Base-by-base conservation (phyloP, 2,329 filamentous ascomycete species). In the Neoascochyta sp. region DNA sequence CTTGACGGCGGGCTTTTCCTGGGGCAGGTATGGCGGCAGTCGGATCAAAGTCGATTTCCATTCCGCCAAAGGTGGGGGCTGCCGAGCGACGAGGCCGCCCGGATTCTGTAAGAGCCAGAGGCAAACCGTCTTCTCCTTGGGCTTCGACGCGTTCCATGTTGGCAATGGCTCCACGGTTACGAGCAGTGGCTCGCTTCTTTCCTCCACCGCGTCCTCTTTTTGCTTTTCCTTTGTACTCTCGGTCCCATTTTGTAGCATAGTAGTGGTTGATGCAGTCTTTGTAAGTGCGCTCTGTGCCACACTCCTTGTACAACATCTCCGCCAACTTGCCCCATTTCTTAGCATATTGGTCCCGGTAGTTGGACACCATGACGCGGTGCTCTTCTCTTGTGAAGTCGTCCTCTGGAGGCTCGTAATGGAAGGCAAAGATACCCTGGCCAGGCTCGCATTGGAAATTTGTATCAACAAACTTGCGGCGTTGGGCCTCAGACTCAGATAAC, bases 291-390 rank as follows among this genome's bases (percentile, higher is more conserved):
- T 74, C 71, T 1, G 75, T 74, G 5, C 57, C 57, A 22, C 53
- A 52, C 27, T 62, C 54, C 36, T 61, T 60, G 32, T 58, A 52
- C 11, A 90, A 65, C 14, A 73, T 71, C 36, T 83, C 78, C 4
- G 85, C 82, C 35, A 92, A 80, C 47, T 78, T 80, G 34, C 83
- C 83, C 83, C 84, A 92, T 52, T 88, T 84, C 69, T 92, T 92
- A 0, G 84, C 83, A 35, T 75, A 76, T 23, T 62, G 55, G 39
- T 86, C 81, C 28, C 85, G 71, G 51, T 87, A 90, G 8, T 78
- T 74, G 46, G 82, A 80, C 45, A 88, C 82, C 54, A 92, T 88
- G 16, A 75, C 69, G 24, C 76, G 73, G 20, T 76, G 71, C 58
- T 92, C 86, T 41, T 83, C 76, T 11, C 76, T 70, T 0, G 77